These are phyloP conservation scores for Vaccinium myrtillus DNA, from an alignment of 148 eudicot genomes.

Conservation along the genomic window DNA sequence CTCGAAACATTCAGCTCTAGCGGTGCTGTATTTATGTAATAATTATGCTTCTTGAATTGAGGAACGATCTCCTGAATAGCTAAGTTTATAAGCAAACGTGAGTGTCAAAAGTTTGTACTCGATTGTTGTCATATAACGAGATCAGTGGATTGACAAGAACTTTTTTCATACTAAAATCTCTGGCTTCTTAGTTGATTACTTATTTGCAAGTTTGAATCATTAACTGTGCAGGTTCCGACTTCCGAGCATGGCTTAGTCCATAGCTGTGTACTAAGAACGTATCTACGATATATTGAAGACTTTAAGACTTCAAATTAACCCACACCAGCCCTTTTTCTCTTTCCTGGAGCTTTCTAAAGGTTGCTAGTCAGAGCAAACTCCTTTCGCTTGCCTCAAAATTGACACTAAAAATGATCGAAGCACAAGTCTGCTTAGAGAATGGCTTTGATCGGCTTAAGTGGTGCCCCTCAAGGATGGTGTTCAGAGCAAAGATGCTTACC, in stretches of 20 bases:
- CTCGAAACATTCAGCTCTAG: not conserved
- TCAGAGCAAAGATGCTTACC: not conserved
- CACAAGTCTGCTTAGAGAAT: not conserved
- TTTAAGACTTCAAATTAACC: not conserved
- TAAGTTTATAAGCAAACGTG: not conserved
- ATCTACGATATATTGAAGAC: not conserved
- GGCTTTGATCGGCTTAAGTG: not conserved
- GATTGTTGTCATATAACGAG: not conserved
- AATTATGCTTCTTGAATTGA: not conserved
- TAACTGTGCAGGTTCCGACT: not conserved
- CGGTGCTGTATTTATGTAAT: not conserved
- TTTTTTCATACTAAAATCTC: not conserved
- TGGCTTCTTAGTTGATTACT: not conserved
- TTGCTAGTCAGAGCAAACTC: not conserved
- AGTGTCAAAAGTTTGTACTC: not conserved
- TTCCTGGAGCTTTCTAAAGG: constrained; percentile 1
- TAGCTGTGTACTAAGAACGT: not conserved
- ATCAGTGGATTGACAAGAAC: not conserved
- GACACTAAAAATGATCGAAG: too few species aligned
- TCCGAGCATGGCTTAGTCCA: not conserved
- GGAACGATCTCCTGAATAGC: not conserved
- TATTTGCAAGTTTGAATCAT: not conserved
- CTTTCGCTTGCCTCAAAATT: not conserved
- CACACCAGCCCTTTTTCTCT: not conserved
- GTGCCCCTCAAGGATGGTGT: not conserved